phyloP scores from a whole-genome alignment of 1,284 basidiomycete genomes.

The Lentinula novae-zelandiae region DNA sequence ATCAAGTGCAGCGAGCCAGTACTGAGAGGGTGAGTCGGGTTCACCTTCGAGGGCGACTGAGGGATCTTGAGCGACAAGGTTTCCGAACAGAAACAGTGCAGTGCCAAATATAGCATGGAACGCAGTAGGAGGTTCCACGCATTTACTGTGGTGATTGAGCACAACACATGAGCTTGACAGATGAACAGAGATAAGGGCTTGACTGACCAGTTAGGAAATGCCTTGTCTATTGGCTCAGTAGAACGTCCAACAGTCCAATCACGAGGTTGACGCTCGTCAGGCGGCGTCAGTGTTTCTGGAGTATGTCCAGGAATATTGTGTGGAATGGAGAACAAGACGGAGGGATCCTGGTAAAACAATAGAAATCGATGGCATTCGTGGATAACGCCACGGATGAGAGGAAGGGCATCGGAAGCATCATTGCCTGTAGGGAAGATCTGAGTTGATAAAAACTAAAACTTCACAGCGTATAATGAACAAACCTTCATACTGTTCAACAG shows the following conservation, averaged over 20 bases:
- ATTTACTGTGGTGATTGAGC: slow-evolving; percentile 26
- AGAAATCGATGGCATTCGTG: slow-evolving; percentile 64
- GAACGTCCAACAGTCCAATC: slow-evolving; percentile 23
- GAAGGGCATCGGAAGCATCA: slow-evolving; percentile 43
- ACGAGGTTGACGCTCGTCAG: slow-evolving; percentile 26
- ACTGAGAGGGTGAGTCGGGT: slow-evolving; percentile 44
- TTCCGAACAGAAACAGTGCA: slow-evolving; percentile 58
- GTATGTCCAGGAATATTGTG: slow-evolving; percentile 15
- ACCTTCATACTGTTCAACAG: slow-evolving; percentile 58
- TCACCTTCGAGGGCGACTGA: slow-evolving; percentile 49
- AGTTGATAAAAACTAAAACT: background rate
- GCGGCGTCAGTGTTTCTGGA: slow-evolving; percentile 23
- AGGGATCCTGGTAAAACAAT: slow-evolving; percentile 49
- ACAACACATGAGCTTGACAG: background rate
- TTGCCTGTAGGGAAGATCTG: slow-evolving; percentile 31
- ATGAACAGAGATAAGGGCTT: slow-evolving; percentile 10
- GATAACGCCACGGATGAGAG: slow-evolving; percentile 56
- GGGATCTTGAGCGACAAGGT: slow-evolving; percentile 48
- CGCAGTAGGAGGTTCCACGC: slow-evolving; percentile 51
- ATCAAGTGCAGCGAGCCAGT: slow-evolving; percentile 63
- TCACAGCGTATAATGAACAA: background rate
- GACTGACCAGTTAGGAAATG: slow-evolving; percentile 21
- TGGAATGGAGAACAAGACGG: slow-evolving; percentile 36
- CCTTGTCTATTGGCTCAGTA: background rate
- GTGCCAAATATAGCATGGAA: slow-evolving; percentile 64